These are phyloP conservation scores for Brassica rapa DNA, from an alignment of 345 rosid genomes.

Conservation along the genomic window DNA sequence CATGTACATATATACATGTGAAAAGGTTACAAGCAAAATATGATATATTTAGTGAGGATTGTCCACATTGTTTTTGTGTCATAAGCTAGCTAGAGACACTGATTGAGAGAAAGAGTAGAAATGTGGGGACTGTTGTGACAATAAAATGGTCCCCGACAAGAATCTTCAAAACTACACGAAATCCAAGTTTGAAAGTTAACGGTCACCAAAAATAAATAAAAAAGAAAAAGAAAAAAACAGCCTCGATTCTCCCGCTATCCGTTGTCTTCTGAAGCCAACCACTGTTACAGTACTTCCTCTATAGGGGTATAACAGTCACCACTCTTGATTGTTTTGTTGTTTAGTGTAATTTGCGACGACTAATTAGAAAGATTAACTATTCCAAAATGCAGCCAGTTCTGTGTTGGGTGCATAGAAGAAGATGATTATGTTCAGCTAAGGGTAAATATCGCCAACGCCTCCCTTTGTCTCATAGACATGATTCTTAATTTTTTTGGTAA, in stretches of 20 bases:
- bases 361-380: not conserved
- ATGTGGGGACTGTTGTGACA: slow-evolving; percentile 6
- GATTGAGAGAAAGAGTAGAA: not conserved
- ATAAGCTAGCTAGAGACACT: not conserved
- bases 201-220: slow-evolving; percentile 22
- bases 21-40: not conserved
- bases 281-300: not conserved
- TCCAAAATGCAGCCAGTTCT: too few relatives aligned
- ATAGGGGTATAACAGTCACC: slow-evolving; percentile 10
- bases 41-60: too few relatives aligned
- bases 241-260: slow-evolving; percentile 24
- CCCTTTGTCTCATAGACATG: too few relatives aligned
- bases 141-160: slow-evolving; percentile 34
- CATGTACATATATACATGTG: not conserved
- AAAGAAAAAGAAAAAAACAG: not conserved
- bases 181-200: slow-evolving; percentile 40
- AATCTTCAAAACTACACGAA: slow-evolving; percentile 30
- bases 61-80: not conserved
- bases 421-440: too few relatives aligned
- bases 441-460: too few relatives aligned
- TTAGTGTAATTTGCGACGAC: not conserved
- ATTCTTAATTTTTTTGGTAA: too few relatives aligned
- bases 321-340: not conserved
- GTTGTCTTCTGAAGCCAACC: slow-evolving; percentile 13
- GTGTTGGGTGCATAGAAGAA: too few relatives aligned